A percentile compares a stretch with the other conserved stretches of the same genome.
Evolutionary conservation across 495 filamentous ascomycete species (phyloP).

Genomic region (Pseudomonodictys pantanalensis): DNA sequence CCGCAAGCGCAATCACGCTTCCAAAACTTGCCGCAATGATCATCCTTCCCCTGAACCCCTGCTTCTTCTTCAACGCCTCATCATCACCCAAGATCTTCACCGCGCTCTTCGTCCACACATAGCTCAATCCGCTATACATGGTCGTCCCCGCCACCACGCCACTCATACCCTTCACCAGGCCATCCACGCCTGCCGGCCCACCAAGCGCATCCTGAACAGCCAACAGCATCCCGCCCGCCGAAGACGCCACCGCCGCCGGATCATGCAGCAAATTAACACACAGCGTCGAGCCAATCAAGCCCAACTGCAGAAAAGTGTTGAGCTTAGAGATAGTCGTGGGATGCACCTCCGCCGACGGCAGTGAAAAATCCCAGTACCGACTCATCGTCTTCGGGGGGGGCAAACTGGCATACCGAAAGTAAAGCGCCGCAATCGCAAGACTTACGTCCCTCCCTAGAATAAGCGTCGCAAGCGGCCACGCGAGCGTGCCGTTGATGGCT

Average conservation of each 20-base stretch:
- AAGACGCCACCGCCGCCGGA: constrained; percentile 13
- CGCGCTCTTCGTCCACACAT: constrained; percentile 39
- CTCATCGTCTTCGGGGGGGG: constrained; percentile 87
- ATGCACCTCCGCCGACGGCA: constrained; percentile 88
- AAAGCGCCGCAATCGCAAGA: constrained; percentile 85
- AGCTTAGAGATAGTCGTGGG: constrained; percentile 86
- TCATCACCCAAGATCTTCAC: constrained; percentile 43
- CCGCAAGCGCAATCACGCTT: constrained; percentile 33
- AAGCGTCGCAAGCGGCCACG: constrained; percentile 79
- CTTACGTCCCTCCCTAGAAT: constrained; percentile 87
- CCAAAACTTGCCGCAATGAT: constrained; percentile 42
- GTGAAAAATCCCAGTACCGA: constrained; percentile 96
- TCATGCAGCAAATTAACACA: constrained; percentile 24
- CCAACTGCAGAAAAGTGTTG: constrained; percentile 46
- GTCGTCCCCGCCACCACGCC: constrained; percentile 43
- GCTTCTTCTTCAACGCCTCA: constrained; percentile 43
- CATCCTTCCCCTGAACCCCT: constrained; percentile 40
- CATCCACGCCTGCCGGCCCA: constrained; percentile 24
- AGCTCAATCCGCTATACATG: constrained; percentile 42
- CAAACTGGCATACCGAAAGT: constrained; percentile 90
- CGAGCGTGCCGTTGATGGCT: constrained; percentile 74
- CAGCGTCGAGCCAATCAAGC: constrained; percentile 41
- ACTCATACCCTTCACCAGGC: constrained; percentile 33
- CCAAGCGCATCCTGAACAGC: constrained; percentile 11
- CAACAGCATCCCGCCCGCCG: constrained; percentile 1